Evolutionary conservation across 106 monocot species (phyloP), one percentile per base, ranked within the genome.

Genomic region (Gastrodia elata): DNA sequence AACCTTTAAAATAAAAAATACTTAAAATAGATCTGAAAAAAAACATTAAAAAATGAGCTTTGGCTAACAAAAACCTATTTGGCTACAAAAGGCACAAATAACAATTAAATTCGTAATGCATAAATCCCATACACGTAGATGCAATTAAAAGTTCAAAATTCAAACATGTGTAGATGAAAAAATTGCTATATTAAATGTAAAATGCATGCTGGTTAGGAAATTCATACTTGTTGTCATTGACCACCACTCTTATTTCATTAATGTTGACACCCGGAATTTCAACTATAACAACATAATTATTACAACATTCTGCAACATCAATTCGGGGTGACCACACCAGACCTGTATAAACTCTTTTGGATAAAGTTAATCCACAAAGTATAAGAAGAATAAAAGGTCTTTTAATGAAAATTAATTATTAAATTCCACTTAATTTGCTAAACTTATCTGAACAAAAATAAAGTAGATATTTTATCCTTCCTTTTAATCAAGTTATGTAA

Each of bases 191-290:
- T 28, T 9, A 61, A 61, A 61, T 30, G 20, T 61, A 32, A 14
- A 0, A 61, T 30, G n/a, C 4, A 15, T 33, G 32, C 13, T 61
- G 3, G 30, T 61, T 15, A 27, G 72, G 34, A 33, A 72, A 38
- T n/a, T 61, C 80, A 73, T 75, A 88, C 88, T 61, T 88, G 22
- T 80, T 44, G 46, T 85, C 80, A 75, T 85, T 83, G 38, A 88
- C 78, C 72, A 83, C 82, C 26, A 88, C 85, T 64, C 68, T 79
- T 65, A 88, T 80, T 34, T 78, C 88, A 70, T 77, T 32, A 46
- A 83, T 72, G 28, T 59, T 82, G 25, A 83, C 85, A 74, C 85
- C 88, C 18, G 88, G 82, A 69, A 88, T 77, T 39, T 88, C 88
- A 52, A 85, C 71, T 7, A 74, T 88, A 74, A 88, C 72, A 39